A percentile compares a stretch with the other conserved stretches of the same genome.
Evolutionary conservation across 805 yeast species (phyloP).

Genomic region (Henningerozyma blattae): DNA sequence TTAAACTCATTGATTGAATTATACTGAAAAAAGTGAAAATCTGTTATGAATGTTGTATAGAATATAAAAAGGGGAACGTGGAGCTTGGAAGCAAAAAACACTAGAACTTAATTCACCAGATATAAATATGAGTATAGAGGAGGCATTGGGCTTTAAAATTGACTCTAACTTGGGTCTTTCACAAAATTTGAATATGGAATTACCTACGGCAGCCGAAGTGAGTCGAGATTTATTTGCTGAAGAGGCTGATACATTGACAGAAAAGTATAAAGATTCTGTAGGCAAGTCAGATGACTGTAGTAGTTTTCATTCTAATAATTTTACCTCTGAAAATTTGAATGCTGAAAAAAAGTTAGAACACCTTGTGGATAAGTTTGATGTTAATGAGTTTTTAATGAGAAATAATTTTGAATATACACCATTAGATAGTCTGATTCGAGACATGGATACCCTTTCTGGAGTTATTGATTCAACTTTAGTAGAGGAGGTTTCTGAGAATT

Average conservation of each 20-base stretch:
- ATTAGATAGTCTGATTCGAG: constrained; percentile 19
- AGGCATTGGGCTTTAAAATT: too few species aligned
- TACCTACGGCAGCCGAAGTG: constrained; percentile 19
- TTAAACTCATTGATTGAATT: too few species aligned
- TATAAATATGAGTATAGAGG: too few species aligned
- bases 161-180: too few species aligned
- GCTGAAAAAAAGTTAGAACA: constrained; percentile 1
- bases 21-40: too few species aligned
- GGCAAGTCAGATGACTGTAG: background rate
- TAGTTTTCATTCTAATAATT: too few species aligned
- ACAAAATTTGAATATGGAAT: too few species aligned
- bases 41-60: too few species aligned
- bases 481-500: constrained; percentile 16
- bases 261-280: background rate
- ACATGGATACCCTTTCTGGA: constrained; percentile 13
- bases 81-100: too few species aligned
- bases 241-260: constrained; percentile 8
- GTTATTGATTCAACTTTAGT: constrained; percentile 16
- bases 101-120: too few species aligned
- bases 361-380: constrained; percentile 9
- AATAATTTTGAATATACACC: constrained; percentile 23
- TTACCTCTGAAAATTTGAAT: constrained; percentile 1
- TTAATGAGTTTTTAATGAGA: constrained; percentile 18
- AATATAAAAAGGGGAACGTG: too few species aligned
- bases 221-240: constrained; percentile 16